phyloP scores from a whole-genome alignment of 805 yeast species.

The Candida nonsorbophila region DNA sequence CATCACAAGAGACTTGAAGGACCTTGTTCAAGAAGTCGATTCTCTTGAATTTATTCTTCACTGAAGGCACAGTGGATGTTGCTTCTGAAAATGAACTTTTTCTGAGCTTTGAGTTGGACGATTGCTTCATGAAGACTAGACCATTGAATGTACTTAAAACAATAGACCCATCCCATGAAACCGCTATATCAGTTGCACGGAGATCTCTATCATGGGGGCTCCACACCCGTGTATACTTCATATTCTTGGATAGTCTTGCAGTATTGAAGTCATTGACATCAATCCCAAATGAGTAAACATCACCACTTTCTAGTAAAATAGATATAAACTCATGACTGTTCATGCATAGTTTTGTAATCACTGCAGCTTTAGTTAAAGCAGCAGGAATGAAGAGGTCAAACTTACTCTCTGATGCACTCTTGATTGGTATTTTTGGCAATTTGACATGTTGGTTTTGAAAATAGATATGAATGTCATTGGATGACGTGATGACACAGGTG shows the following conservation, averaged over 20 bases:
- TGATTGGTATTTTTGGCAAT: slow-evolving; percentile 33
- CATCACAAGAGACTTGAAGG: slow-evolving; percentile 62
- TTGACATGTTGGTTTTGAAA: slow-evolving; percentile 53
- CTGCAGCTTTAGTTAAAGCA: slow-evolving; percentile 36
- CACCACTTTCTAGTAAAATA: slow-evolving; percentile 56
- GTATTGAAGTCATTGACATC: slow-evolving; percentile 13
- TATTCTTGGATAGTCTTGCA: slow-evolving; percentile 16
- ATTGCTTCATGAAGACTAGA: slow-evolving; percentile 46
- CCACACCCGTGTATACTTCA: slow-evolving; percentile 55
- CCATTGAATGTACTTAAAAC: slow-evolving; percentile 68
- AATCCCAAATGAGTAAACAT: slow-evolving; percentile 36
- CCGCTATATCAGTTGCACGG: slow-evolving; percentile 62
- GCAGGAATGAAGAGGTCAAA: slow-evolving; percentile 55
- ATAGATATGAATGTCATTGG: slow-evolving; percentile 60
- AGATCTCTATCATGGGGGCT: slow-evolving; percentile 52
- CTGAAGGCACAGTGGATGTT: slow-evolving; percentile 19
- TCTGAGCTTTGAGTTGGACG: slow-evolving; percentile 12
- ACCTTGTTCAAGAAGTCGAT: slow-evolving; percentile 51
- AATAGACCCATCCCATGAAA: slow-evolving; percentile 63
- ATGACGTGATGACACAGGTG: slow-evolving; percentile 57
- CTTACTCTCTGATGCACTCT: slow-evolving; percentile 31
- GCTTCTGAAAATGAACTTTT: slow-evolving; percentile 28
- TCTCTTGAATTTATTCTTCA: slow-evolving; percentile 47
- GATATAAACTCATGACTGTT: slow-evolving; percentile 40
- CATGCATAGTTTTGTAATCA: slow-evolving; percentile 25